Base-by-base conservation (phyloP, 495 filamentous ascomycete genomes). In the Astrocystis sublimbata region DNA sequence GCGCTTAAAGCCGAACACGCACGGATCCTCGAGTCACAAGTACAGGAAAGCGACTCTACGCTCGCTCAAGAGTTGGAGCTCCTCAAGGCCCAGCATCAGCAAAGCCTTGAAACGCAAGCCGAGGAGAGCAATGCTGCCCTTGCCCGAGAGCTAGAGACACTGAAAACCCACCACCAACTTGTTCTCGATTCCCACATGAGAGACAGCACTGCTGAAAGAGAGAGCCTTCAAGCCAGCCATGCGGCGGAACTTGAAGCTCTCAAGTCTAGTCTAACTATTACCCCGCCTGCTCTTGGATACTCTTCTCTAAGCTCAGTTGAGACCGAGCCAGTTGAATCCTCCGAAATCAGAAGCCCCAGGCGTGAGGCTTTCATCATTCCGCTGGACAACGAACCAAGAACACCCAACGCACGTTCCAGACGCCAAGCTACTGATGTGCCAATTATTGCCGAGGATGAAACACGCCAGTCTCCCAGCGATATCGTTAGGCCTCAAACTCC, bases 361-460 rank as follows among this genome's bases (percentile, higher is more conserved):
- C 69, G 78, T 46, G 74, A 82, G 47, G 78, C 70, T 17, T 76
- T 81, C 59, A 79, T 83, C 43, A 74, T 83, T 31, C 78, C 81
- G 28, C 77, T 78, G 61, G 58, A 71, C 26, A 61, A 60, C 9
- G 52, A 58, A n/a, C 42, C 71, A 36, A 58, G 64, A 9, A 51
- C 61, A 1, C 71, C 75, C 21, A 60, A 69, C 19, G 8, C 38
- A 8, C 64, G 71, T 43, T 71, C 77, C 58, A 63, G 67, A 62
- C 66, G 65, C 38, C 75, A 78, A 51, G 60, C 67, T 15, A 53
- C 68, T 2, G 57, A 69, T 7, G 63, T 66, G 6, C 68, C 76
- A 23, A 66, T 80, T 24, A 81, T 88, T 62, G 79, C 80, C 31
- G 85, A 89, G 70, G 85, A 88, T 65, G 77, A 83, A 43, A 79